Evolutionary conservation across 108 stramenopile genomes (phyloP).

Genomic region (Nannochloropsis salina): DNA sequence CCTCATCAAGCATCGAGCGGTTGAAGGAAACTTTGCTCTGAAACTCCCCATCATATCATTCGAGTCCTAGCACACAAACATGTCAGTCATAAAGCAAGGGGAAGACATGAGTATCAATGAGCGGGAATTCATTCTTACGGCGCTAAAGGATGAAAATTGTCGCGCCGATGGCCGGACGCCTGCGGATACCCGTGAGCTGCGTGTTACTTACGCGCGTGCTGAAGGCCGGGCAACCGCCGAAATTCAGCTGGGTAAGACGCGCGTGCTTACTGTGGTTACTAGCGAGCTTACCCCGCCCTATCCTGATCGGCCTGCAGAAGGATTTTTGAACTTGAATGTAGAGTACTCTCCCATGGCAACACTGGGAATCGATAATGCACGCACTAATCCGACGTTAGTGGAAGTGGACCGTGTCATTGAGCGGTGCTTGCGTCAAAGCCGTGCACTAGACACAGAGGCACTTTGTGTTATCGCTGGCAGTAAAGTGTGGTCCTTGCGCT

Average conservation of each 20-base stretch:
- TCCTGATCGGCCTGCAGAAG: constrained; percentile 78
- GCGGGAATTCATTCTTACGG: background rate
- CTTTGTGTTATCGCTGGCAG: constrained; percentile 68
- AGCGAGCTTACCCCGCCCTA: constrained; percentile 65
- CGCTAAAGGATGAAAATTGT: background rate
- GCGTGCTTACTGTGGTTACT: constrained; percentile 40
- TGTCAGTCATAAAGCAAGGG: background rate
- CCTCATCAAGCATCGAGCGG: too few relatives aligned
- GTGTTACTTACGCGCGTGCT: constrained; percentile 30
- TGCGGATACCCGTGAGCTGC: constrained; percentile 27
- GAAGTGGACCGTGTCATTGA: constrained; percentile 44
- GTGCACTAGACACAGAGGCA: constrained; percentile 73
- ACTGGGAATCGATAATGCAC: constrained; percentile 60
- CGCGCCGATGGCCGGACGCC: constrained; percentile 37
- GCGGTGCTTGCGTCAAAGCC: constrained; percentile 41
- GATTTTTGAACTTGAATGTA: constrained; percentile 67
- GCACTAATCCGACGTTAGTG: constrained; percentile 57
- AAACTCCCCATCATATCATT: too few relatives aligned
- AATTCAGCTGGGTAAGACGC: constrained; percentile 42
- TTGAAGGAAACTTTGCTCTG: too few relatives aligned
- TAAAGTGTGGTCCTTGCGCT: constrained; percentile 74
- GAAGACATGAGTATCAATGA: background rate
- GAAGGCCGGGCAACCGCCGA: constrained; percentile 42
- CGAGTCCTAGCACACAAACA: background rate
- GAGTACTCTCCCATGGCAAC: constrained; percentile 78